Evolutionary conservation across 306 rosid species (phyloP), one percentile per base, ranked within the genome.

Genomic region (Hippophae rhamnoides): DNA sequence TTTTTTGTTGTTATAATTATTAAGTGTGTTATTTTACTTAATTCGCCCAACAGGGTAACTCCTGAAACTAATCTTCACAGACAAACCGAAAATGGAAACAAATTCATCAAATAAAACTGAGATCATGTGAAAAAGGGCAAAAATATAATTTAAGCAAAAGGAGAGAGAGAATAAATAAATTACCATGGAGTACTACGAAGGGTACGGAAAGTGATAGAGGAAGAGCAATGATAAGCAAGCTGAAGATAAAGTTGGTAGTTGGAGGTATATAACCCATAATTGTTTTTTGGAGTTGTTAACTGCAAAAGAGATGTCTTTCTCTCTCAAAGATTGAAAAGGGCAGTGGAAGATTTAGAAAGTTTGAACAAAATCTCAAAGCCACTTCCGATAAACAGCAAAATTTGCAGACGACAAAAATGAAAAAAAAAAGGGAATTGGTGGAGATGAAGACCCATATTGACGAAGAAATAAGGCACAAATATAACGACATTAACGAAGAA

Each of bases 101-200:
- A 38, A 56, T 55, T 14, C 25, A 50, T 52, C 41, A 61, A 61
- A 27, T 61, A 43, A 45, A 60, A 61, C 7, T 53, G 23, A 46
- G 14, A 42, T 27, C 11, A 46, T 9, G 6, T 12, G 6, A 59
- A 51, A 54, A 48, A 44, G 18, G 18, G 18, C 18, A 13, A 9
- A 45, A 12, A 12, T 12, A 10, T 26, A 45, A 41, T 23, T 27
- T 0, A 18, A 5, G 23, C 41, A 42, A 18, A 7, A 31, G 3
- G 31, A 52, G 40, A 47, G 0, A 53, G 41, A 51, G 49, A 49
- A 3, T 0, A 47, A n/a, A 27, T 13, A 69, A n/a, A 56, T 45
- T 72, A 89, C 97, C 97, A 49, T 89, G 95, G 53, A 89, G 78
- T 0, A 89, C 82, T 31, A 86, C 72, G 58, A 89, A 89, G 48